Conservation (phyloP, 441 rosid species). For the California macrophylla region DNA sequence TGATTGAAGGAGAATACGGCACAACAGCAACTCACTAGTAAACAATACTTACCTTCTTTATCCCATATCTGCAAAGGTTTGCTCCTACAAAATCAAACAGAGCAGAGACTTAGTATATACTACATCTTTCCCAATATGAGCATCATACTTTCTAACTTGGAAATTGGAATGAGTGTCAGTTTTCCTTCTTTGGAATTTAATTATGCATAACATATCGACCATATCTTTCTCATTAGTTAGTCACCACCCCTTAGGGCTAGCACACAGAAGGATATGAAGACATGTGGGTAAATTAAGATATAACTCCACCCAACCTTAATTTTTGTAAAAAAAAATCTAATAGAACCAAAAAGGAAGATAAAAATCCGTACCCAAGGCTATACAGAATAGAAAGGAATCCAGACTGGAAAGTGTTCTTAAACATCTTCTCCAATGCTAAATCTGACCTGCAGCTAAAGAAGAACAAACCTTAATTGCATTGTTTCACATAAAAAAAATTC, state of each 20-base stretch:
- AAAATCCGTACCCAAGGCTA: slow-evolving; percentile 60
- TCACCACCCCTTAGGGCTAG: no score
- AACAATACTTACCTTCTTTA: slow-evolving; percentile 59
- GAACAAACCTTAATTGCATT: slow-evolving; percentile 1
- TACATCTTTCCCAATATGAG: no score
- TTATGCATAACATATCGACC: no score
- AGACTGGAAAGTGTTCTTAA: slow-evolving; percentile 92
- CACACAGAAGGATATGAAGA: no score
- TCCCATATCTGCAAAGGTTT: slow-evolving; percentile 97
- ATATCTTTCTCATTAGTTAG: no score
- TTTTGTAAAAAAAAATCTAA: not conserved
- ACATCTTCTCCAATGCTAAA: slow-evolving; percentile 37
- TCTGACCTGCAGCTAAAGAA: slow-evolving; percentile 3
- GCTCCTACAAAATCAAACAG: slow-evolving; percentile 45
- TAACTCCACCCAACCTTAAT: no score
- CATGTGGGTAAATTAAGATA: no score
- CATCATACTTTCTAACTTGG: no score
- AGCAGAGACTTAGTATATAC: not conserved
- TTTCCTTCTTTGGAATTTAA: no score
- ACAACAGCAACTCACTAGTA: not conserved
- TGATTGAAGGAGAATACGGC: not conserved
- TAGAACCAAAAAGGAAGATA: not conserved
- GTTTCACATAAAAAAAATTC: not conserved
- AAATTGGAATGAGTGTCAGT: no score
- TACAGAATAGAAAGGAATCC: slow-evolving; percentile 83